These are phyloP conservation scores for Candida golubevii DNA, from an alignment of 805 yeast genomes.

Conservation along the genomic window DNA sequence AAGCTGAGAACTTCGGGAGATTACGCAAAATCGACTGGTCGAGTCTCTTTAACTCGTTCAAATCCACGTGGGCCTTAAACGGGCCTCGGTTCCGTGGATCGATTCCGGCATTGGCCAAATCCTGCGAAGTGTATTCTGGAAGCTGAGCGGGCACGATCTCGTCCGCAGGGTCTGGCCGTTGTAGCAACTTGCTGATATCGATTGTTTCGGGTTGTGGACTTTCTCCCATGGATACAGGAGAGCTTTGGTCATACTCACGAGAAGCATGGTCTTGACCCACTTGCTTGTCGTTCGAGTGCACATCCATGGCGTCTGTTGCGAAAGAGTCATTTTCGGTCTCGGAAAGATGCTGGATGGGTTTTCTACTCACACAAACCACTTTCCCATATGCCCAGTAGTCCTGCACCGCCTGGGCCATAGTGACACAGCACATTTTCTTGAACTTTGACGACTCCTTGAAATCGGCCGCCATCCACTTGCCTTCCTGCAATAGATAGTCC, in stretches of 20 bases:
- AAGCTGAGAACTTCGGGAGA: conserved; percentile 46
- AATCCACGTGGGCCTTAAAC: conserved; percentile 43
- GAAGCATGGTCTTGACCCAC: background rate
- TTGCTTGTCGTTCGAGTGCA: background rate
- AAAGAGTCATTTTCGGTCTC: background rate
- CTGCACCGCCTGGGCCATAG: conserved; percentile 64
- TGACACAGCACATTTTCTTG: conserved; percentile 65
- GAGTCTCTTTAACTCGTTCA: conserved; percentile 39
- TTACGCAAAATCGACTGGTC: conserved; percentile 47
- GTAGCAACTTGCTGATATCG: conserved; percentile 33
- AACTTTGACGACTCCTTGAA: conserved; percentile 65
- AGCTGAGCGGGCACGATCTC: conserved; percentile 26
- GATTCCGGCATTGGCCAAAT: conserved; percentile 21
- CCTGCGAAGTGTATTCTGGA: conserved; percentile 28
- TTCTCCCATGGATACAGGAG: background rate
- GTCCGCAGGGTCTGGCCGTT: conserved; percentile 25
- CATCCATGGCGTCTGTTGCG: background rate
- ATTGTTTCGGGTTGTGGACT: conserved; percentile 19
- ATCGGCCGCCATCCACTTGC: conserved; percentile 79
- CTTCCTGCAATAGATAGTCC: conserved; percentile 72
- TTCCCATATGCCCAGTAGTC: conserved; percentile 81
- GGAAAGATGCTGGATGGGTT: conserved; percentile 33
- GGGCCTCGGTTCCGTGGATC: conserved; percentile 22
- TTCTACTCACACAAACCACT: conserved; percentile 53
- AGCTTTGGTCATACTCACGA: conserved; percentile 1